Base-by-base conservation (phyloP, 2,329 filamentous ascomycete genomes). In the Alternaria panax region DNA sequence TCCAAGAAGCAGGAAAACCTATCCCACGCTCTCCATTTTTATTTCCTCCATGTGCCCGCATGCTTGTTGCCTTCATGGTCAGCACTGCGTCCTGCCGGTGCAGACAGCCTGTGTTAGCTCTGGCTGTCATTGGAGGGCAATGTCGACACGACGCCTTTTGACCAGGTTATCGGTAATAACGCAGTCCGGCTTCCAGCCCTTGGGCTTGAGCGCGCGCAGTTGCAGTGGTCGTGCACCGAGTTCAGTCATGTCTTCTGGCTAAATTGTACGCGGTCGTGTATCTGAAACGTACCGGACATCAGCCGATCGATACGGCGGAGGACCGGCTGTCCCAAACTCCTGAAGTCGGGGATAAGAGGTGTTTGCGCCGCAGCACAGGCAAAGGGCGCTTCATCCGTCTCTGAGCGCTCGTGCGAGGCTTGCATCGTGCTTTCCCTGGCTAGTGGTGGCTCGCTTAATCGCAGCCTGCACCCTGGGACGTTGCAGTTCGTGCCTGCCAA, bases 241-340 rank as follows among this genome's bases (percentile, higher is more conserved):
- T 32, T 22, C 47, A 30, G 51, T 56, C 38, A 51, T 47, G 59
- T 40, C 51, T 61, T 61, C 27, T 61, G 59, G 59, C 59, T 61
- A 59, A 61, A 61, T 51, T 48, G 20, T 25, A 4, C 11, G 2
- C 27, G 25, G 43, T 42, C 18, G 25, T 51, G 54, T 58, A 54
- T 61, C 54, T 61, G 55, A 61, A 61, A 61, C 54, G 34, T 38
- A 34, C 45, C 45, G 46, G 54, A 54, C 46, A 47, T 58, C 32
- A 54, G 46, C 54, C 54, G 50, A 58, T 61, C 54, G 51, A 43
- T 55, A 20, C 42, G 28, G 34, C 40, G 51, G 53, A 46, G 51
- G 36, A 14, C 20, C 46, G 45, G 34, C 38, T 20, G 18, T 40
- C 18, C 28, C 41, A 24, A 32, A 41, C 38, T 30, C 22, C 20